Evolutionary conservation across 371 early-diverging fungal genomes (phyloP).

Genomic region (Homolaphlyctis polyrhiza): DNA sequence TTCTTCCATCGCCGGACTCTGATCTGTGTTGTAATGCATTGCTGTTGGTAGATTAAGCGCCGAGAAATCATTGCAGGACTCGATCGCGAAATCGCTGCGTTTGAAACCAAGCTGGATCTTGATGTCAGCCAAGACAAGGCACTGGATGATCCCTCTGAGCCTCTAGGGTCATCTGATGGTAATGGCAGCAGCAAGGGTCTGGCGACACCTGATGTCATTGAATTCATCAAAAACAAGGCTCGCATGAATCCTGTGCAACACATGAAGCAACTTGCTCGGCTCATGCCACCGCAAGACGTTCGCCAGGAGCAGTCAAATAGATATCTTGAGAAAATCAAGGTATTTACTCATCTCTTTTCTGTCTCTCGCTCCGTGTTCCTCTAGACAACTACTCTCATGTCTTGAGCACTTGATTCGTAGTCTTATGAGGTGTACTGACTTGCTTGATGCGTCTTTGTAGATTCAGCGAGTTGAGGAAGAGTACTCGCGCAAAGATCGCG

Average conservation of each 20-base stretch:
- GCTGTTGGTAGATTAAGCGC: not conserved
- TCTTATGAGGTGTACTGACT: no score
- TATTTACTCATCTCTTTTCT: conserved; percentile 8
- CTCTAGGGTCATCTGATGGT: not conserved
- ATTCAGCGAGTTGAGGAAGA: conserved; percentile 39
- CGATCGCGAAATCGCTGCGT: not conserved
- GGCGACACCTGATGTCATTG: not conserved
- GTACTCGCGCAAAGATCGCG: conserved; percentile 35
- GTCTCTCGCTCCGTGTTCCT: not conserved
- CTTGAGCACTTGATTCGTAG: no score
- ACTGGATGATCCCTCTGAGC: not conserved
- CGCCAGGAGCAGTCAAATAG: conserved; percentile 24
- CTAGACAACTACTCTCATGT: no score
- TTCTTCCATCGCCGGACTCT: no score
- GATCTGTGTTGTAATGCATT: no score
- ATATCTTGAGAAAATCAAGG: conserved; percentile 39
- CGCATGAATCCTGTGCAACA: not conserved
- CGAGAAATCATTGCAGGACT: not conserved
- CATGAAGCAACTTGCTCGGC: not conserved
- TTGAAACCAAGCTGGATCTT: not conserved
- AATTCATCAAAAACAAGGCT: not conserved
- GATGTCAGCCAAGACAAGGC: not conserved
- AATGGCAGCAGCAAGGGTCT: not conserved
- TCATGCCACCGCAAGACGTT: not conserved
- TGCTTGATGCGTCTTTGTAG: no score